Conservation (phyloP, 2,329 filamentous ascomycete species). For the Ophiostoma fasciatum region DNA sequence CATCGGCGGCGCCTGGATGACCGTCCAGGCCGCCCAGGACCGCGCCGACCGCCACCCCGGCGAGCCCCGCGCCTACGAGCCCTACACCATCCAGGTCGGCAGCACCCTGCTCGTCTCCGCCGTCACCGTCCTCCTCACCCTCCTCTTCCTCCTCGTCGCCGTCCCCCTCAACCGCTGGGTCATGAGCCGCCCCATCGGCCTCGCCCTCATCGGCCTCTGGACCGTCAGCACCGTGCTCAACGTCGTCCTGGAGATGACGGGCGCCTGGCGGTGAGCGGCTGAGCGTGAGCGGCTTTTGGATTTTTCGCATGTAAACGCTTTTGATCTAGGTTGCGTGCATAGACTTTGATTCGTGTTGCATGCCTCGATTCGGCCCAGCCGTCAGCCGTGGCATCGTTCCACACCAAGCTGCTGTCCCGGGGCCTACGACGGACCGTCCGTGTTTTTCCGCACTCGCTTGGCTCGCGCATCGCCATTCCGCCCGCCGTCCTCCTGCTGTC, state of each 20-base stretch:
- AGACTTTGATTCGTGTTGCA: too few relatives aligned
- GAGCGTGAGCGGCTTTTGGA: not conserved
- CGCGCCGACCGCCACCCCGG: conserved; percentile 53
- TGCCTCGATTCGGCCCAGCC: too few relatives aligned
- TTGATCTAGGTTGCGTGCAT: too few relatives aligned
- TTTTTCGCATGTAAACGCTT: not conserved
- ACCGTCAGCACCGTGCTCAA: conserved; percentile 65
- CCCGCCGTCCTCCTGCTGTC: too few relatives aligned
- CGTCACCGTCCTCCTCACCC: conserved; percentile 65
- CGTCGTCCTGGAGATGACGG: conserved; percentile 61
- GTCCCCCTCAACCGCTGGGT: conserved; percentile 81
- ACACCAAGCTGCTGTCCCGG: too few relatives aligned
- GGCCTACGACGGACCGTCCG: too few relatives aligned
- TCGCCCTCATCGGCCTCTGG: conserved; percentile 69
- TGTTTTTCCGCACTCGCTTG: not conserved
- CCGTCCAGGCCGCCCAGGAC: conserved; percentile 52
- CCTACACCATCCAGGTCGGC: conserved; percentile 72
- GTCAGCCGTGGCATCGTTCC: too few relatives aligned
- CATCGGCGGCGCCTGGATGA: conserved; percentile 81
- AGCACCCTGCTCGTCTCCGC: conserved; percentile 76
- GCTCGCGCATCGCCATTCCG: too few relatives aligned
- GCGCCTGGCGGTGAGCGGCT: conserved; percentile 23
- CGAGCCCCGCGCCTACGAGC: conserved; percentile 48
- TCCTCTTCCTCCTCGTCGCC: conserved; percentile 61
- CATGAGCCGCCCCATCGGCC: conserved; percentile 71